Evolutionary conservation across 345 rosid species (phyloP).

Genomic region (Eucalyptus cladocalyx): DNA sequence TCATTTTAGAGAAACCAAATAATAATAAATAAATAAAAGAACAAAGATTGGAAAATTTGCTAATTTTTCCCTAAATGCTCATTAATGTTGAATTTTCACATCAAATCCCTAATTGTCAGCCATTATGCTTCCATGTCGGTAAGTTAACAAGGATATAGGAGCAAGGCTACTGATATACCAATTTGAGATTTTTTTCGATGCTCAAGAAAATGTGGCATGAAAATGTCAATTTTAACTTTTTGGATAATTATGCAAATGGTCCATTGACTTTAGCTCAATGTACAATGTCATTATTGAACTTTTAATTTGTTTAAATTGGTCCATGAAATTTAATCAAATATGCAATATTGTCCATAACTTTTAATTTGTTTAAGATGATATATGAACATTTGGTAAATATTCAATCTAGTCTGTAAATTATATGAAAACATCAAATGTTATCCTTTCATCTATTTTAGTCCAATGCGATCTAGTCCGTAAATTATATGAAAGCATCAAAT

Average conservation of each 20-base stretch:
- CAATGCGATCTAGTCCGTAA: too few relatives aligned
- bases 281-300: accelerated
- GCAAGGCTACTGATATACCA: not conserved
- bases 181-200: not conserved
- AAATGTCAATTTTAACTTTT: not conserved
- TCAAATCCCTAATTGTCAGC: not conserved
- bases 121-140: not conserved
- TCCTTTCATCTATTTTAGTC: too few relatives aligned
- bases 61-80: not conserved
- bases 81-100: not conserved
- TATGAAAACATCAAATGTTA: not conserved
- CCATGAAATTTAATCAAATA: too few relatives aligned
- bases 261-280: too few relatives aligned
- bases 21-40: too few relatives aligned
- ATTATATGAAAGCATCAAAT: too few relatives aligned
- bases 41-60: not conserved
- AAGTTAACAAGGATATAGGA: not conserved
- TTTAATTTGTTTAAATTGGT: too few relatives aligned
- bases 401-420: too few relatives aligned
- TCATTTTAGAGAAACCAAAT: too few relatives aligned
- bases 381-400: too few relatives aligned
- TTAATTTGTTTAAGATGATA: not conserved
- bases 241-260: too few relatives aligned
- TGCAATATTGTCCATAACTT: not conserved
- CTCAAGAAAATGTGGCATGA: not conserved